A percentile compares a stretch with the other conserved stretches of the same genome.
phyloP scores from a whole-genome alignment of 345 rosid genomes.

The Eucalyptus regnans region DNA sequence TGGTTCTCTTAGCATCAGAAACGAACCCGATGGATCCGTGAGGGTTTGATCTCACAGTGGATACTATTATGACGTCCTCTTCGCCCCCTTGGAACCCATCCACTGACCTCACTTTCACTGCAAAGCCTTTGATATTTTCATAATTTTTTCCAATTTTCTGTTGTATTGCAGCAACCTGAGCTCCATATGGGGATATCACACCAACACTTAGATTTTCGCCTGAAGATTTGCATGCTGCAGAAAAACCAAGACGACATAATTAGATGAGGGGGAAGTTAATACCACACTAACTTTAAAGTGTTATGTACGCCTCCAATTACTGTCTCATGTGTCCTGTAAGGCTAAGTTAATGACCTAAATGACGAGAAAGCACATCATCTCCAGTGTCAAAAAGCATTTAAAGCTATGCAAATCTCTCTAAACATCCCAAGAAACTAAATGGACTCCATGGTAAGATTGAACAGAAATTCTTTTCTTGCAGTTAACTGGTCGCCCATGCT shows the following conservation, averaged over 20 bases:
- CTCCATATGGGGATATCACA: slow-evolving; percentile 8
- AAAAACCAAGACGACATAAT: not conserved
- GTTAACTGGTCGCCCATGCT: not conserved
- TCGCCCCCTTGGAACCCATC: slow-evolving; percentile 19
- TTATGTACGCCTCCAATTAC: not conserved
- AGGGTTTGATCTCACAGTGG: slow-evolving; percentile 7
- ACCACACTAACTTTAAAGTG: not conserved
- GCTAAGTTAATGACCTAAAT: not conserved
- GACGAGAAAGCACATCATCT: not conserved
- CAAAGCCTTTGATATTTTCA: not conserved
- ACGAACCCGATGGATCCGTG: slow-evolving; percentile 11
- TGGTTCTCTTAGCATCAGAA: slow-evolving; percentile 1
- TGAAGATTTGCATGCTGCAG: slow-evolving; percentile 1
- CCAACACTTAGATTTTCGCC: slow-evolving; percentile 1
- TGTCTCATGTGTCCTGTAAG: not conserved
- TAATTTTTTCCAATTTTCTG: not conserved
- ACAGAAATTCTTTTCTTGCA: not conserved
- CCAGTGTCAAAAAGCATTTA: not conserved
- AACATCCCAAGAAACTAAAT: not conserved
- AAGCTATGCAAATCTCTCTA: not conserved
- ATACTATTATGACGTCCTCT: slow-evolving; percentile 10
- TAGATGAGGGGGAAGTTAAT: not conserved
- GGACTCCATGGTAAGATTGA: not conserved
- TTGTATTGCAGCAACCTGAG: slow-evolving; percentile 7
- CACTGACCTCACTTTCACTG: slow-evolving; percentile 7